Evolutionary conservation across 2,329 filamentous ascomycete genomes (phyloP).

Genomic region (Cladosporium sphaerospermum): DNA sequence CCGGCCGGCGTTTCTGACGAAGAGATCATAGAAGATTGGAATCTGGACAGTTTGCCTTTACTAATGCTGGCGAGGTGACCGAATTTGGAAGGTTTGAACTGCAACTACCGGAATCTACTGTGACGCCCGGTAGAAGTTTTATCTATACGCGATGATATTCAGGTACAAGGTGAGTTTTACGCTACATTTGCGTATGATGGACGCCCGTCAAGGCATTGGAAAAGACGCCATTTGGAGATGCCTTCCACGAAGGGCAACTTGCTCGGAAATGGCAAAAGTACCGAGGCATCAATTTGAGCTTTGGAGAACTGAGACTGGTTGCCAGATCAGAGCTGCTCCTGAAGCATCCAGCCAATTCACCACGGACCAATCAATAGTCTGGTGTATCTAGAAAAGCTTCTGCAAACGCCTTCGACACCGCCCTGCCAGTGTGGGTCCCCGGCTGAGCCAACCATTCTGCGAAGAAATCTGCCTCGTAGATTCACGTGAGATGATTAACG

Average conservation of each 20-base stretch:
- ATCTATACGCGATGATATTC: background rate
- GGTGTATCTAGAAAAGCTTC: background rate
- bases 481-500: background rate
- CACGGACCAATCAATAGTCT: too few species aligned
- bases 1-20: too few species aligned
- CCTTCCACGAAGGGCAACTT: background rate
- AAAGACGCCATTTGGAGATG: background rate
- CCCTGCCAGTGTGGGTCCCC: background rate
- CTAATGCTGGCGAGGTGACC: background rate
- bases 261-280: background rate
- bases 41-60: too few species aligned
- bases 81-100: conserved; percentile 2
- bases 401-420: background rate
- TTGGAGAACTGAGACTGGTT: background rate
- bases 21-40: too few species aligned
- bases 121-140: background rate
- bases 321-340: background rate
- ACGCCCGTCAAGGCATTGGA: background rate
- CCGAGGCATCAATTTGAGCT: background rate
- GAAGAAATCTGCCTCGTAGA: background rate
- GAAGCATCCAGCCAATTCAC: too few species aligned
- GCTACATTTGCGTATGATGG: background rate
- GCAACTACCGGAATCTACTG: background rate
- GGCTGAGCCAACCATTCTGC: conserved; percentile 1
- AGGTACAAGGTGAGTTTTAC: background rate